Conservation (phyloP, 768 basidiomycete genomes). For the Psilocybe azurescens region DNA sequence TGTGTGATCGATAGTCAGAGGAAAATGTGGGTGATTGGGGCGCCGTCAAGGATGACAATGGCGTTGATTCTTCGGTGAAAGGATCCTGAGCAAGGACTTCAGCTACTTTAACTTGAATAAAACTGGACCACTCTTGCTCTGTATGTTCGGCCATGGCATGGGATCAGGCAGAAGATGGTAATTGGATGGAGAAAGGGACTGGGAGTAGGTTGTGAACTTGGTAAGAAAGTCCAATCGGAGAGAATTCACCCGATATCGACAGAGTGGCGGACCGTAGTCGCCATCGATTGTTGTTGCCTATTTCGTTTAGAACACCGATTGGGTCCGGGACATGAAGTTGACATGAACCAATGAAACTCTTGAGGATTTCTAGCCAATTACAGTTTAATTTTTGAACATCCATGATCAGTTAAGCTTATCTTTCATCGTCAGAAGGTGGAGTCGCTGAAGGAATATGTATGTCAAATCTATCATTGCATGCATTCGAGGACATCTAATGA, state of each 20-base stretch:
- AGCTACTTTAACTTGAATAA: slow-evolving; percentile 33
- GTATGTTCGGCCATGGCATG: slow-evolving; percentile 15
- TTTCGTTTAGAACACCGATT: slow-evolving; percentile 2
- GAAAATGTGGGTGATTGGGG: slow-evolving; percentile 38
- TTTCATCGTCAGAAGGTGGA: slow-evolving; percentile 77
- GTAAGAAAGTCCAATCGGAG: too few relatives aligned
- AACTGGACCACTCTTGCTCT: slow-evolving; percentile 33
- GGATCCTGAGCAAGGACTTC: slow-evolving; percentile 25
- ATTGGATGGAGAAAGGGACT: too few relatives aligned
- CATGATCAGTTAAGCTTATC: background rate
- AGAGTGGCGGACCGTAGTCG: too few relatives aligned
- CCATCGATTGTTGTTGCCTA: background rate
- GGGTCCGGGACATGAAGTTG: background rate
- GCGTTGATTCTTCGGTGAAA: slow-evolving; percentile 9
- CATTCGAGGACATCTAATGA: too few relatives aligned
- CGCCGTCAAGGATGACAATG: slow-evolving; percentile 28
- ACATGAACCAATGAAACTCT: background rate
- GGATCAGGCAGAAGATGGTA: background rate
- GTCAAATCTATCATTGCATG: slow-evolving; percentile 16
- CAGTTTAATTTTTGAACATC: slow-evolving; percentile 10
- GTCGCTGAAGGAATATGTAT: slow-evolving; percentile 78
- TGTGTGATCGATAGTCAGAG: slow-evolving; percentile 52
- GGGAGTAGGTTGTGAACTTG: too few relatives aligned
- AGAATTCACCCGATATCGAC: too few relatives aligned
- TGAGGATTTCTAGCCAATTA: background rate